Conservation (phyloP, 768 basidiomycete species). For the Mycena filopes region DNA sequence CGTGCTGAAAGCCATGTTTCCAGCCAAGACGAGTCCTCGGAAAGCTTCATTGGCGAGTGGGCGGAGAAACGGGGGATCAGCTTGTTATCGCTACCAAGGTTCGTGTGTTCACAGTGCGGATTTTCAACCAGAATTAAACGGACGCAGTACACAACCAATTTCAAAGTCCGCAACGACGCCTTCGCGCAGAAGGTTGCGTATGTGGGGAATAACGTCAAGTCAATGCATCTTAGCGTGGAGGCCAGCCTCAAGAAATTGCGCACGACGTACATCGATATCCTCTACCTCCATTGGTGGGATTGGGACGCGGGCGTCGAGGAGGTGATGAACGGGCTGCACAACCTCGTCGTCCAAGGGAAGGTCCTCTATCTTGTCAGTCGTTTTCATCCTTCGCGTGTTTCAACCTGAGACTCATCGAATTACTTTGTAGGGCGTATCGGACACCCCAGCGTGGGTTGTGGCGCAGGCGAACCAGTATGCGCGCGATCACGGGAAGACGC, state of each 20-base stretch:
- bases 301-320: constrained; percentile 50
- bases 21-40: constrained; percentile 67
- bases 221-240: constrained; percentile 60
- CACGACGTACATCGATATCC: constrained; percentile 68
- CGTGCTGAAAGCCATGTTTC: background rate
- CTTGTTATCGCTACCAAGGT: constrained; percentile 61
- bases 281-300: constrained; percentile 68
- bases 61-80: constrained; percentile 58
- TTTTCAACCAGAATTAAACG: too few relatives aligned
- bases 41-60: constrained; percentile 66
- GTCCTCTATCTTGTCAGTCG: constrained; percentile 51
- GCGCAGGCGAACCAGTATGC: constrained; percentile 54
- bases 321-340: constrained; percentile 57
- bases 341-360: constrained; percentile 54
- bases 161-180: constrained; percentile 38
- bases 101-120: constrained; percentile 38
- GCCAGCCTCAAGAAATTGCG: constrained; percentile 56
- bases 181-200: constrained; percentile 9
- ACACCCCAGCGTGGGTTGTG: constrained; percentile 33
- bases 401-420: too few relatives aligned
- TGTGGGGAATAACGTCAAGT: constrained; percentile 41
- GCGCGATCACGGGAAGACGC: constrained; percentile 50
- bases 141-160: constrained; percentile 29
- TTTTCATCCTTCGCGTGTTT: too few relatives aligned
- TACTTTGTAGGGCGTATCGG: constrained; percentile 39